These are phyloP conservation scores for Leccinum huronense DNA, from an alignment of 1,284 basidiomycete species.

Conservation along the genomic window DNA sequence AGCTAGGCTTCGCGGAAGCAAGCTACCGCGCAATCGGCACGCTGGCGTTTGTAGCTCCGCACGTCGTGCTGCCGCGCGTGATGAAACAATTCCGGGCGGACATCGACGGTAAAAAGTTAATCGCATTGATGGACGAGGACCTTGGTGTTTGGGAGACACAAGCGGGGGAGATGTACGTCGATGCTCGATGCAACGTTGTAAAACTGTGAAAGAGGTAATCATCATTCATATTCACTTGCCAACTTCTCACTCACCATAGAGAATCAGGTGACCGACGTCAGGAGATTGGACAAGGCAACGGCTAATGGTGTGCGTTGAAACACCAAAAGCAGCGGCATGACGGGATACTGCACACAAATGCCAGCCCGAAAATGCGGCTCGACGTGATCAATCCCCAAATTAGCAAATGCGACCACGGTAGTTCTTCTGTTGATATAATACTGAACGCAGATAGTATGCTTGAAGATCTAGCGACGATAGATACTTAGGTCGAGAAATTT, in stretches of 20 bases:
- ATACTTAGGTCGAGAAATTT: too few relatives aligned
- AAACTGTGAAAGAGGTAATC: background rate
- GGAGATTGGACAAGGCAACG: background rate
- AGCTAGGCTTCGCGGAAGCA: slow-evolving; percentile 59
- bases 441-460: background rate
- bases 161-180: slow-evolving; percentile 72
- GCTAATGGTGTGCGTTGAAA: background rate
- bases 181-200: slow-evolving; percentile 39
- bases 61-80: slow-evolving; percentile 62
- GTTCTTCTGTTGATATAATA: background rate
- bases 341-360: background rate
- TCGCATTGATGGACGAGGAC: slow-evolving; percentile 68
- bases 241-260: background rate
- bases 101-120: slow-evolving; percentile 57
- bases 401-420: background rate
- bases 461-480: background rate
- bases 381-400: background rate
- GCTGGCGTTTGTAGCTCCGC: slow-evolving; percentile 76
- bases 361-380: background rate
- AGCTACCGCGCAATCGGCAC: slow-evolving; percentile 76
- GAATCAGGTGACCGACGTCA: background rate
- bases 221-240: background rate
- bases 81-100: slow-evolving; percentile 64
- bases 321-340: background rate
- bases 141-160: slow-evolving; percentile 84